Base-by-base conservation (phyloP, 2,329 filamentous ascomycete species). In the Fusarium piperis region DNA sequence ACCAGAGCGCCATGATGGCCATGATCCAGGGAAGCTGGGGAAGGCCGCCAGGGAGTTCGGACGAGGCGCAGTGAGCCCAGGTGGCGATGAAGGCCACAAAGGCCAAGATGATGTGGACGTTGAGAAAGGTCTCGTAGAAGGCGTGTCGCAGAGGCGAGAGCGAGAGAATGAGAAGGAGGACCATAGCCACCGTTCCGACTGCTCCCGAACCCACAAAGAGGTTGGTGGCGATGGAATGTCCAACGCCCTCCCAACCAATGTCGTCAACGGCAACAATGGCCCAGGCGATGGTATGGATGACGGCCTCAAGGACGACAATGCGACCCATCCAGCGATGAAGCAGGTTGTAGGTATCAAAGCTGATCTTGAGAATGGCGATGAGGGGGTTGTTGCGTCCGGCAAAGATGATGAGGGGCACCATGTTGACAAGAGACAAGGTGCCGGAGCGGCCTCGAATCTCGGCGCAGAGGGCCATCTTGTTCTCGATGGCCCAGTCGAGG, bases 121-220 rank as follows among this genome's bases (percentile, higher is more conserved):
- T 94, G 75, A 98, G 88, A 83, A 99, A 99, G 1, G 94, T 97
- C 83, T 99, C 96, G 84, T 99, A 99, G 80, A 97, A 98, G 39
- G 95, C 94, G 81, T 98, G 95, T 68, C 96, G 91, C 58, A 99
- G 79, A 0, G 94, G 92, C 3, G 94, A 95, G 60, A 93, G 84
- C 11, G 94, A 92, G 30, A 92, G 85, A 58, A 97, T 77, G 60
- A 93, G 78, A 51, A 98, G 85, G 48, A 93, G 79, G 41, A 89
- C 75, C 78, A 97, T 88, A 38, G 88, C 86, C 55, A 88, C 79
- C 2, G 85, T 87, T 51, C 87, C 91, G 28, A 91, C 83, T 76
- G 89, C 86, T 46, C 92, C 92, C 38, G 89, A 92, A 32, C 82
- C 81, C 65, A 94, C 90, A 77, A 94, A 95, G 13, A 84, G 83